Evolutionary conservation across 768 basidiomycete genomes (phyloP), one percentile per base, ranked within the genome.

Genomic region (Epithele typhae): DNA sequence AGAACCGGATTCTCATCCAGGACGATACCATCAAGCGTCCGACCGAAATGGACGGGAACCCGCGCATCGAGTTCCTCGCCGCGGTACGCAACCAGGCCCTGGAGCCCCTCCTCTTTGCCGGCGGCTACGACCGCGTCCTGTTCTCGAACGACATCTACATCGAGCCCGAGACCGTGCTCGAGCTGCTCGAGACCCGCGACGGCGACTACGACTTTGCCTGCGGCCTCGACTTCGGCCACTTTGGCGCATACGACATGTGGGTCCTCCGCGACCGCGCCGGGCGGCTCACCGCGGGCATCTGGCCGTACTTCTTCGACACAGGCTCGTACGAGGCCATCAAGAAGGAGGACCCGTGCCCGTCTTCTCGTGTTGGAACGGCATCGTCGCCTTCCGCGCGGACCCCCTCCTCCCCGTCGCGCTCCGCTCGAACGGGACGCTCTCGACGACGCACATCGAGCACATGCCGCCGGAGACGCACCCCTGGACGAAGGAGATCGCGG

Each of bases 291-390:
- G 61, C 65, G 6, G 50, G 54, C 21, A 51, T 56, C 34, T 66
- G 73, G 72, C 73, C 73, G 0, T 73, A 70, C 48, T 68, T 73
- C 49, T 60, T 73, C 33, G 70, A 74, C 35, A 52, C 62, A 6
- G 64, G 54, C 56, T 62, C 40, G 51, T 42, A n/a, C n/a, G n/a
- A n/a, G n/a, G n/a, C n/a, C n/a, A n/a, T n/a, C n/a, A n/a, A n/a
- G n/a, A n/a, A n/a, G 9, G 72, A 68, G 27, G 63, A 66, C 70
- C 73, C 11, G 72, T 64, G 1, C 71, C 73, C 9, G 72, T 73
- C 5, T 69, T 72, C 46, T 49, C 69, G 0, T 74, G 73, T 56
- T 74, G 73, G 73, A 74, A 74, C n/a, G n/a, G n/a, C n/a, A n/a
- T n/a, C n/a, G n/a, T n/a, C n/a, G n/a, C n/a, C n/a, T n/a, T n/a